Evolutionary conservation across 192 early-diverging fungal species (phyloP).

Genomic region (Kickxella alabastrina): DNA sequence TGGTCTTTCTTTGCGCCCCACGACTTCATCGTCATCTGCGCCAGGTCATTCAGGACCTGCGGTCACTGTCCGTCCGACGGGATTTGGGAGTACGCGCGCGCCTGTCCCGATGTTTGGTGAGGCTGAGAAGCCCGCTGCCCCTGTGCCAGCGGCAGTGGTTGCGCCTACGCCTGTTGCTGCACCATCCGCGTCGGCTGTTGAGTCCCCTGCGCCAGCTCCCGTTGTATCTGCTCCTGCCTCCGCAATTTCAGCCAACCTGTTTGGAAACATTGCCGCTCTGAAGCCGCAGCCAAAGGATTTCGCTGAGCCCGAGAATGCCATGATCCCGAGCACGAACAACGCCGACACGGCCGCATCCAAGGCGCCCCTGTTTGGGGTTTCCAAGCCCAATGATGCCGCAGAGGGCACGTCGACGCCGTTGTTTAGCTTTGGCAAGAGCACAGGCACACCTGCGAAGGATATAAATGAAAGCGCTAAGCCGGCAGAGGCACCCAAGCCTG

Average conservation of each 20-base stretch:
- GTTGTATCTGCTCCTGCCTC: no score
- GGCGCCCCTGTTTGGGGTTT: background rate
- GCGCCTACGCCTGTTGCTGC: background rate
- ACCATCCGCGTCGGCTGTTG: background rate
- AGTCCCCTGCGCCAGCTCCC: background rate
- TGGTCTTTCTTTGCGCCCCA: constrained; percentile 35
- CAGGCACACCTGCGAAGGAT: background rate
- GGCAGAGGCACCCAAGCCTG: background rate
- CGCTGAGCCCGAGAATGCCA: background rate
- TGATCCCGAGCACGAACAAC: background rate
- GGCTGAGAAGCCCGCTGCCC: constrained; percentile 6
- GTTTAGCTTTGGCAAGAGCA: constrained; percentile 19
- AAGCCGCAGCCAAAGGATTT: background rate
- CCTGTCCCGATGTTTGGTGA: constrained; percentile 35
- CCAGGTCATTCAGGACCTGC: background rate
- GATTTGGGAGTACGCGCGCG: constrained; percentile 44
- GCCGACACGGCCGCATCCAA: background rate
- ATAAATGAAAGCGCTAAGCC: background rate
- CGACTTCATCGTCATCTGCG: constrained; percentile 8
- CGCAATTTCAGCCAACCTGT: background rate
- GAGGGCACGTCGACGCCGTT: constrained; percentile 2
- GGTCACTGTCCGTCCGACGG: constrained; percentile 26
- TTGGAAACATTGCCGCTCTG: background rate
- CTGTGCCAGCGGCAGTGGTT: background rate
- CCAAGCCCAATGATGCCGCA: background rate